These are phyloP conservation scores for Fraxinus sp. DNA, from an alignment of 305 asterid species.

Conservation along the genomic window DNA sequence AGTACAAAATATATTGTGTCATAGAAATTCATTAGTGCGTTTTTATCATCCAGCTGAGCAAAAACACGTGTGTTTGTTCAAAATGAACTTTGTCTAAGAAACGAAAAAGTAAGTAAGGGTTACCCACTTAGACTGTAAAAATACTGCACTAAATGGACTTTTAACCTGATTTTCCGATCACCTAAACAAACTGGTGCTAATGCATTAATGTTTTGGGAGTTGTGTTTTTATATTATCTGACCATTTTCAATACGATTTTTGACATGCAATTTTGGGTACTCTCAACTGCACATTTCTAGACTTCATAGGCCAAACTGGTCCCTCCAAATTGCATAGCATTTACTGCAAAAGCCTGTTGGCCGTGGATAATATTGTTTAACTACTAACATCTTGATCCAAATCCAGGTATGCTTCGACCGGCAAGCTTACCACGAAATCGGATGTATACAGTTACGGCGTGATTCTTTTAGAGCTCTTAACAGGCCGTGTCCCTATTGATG, in stretches of 20 bases:
- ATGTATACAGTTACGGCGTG: slow-evolving; percentile 76
- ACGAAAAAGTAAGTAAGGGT: not conserved
- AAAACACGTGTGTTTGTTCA: not conserved
- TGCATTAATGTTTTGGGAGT: not conserved
- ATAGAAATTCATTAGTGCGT: not conserved
- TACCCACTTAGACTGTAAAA: not conserved
- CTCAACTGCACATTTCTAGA: not conserved
- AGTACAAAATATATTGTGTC: not conserved
- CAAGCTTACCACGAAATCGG: slow-evolving; percentile 79
- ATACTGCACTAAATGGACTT: not conserved
- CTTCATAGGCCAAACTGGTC: not conserved
- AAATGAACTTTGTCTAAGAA: not conserved
- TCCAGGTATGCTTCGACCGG: slow-evolving; percentile 85
- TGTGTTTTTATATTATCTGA: not conserved
- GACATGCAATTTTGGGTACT: not conserved
- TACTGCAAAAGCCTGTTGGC: not conserved
- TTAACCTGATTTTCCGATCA: not conserved
- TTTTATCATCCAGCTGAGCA: not conserved
- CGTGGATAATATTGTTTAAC: not conserved
- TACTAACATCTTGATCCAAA: not conserved
- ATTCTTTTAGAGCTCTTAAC: slow-evolving; percentile 75
- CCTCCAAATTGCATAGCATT: not conserved
- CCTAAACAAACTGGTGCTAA: not conserved
- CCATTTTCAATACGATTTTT: not conserved
- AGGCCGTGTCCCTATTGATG: slow-evolving; percentile 69